phyloP scores from a whole-genome alignment of 768 basidiomycete genomes.

The Rhizopogon salebrosus region DNA sequence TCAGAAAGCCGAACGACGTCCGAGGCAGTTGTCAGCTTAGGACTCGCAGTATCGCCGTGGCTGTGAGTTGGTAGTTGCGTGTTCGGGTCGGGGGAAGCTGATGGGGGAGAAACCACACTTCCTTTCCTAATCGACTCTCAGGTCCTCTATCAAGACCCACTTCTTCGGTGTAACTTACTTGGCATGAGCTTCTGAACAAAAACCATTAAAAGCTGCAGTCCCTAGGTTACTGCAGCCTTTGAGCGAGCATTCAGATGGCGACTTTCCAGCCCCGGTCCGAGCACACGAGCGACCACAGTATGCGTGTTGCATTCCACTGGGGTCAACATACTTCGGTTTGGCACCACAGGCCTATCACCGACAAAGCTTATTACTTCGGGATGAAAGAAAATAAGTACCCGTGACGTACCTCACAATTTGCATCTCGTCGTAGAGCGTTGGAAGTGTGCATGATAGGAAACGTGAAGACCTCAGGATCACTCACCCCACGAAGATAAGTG shows the following conservation, averaged over 20 bases:
- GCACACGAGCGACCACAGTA: conserved; percentile 63
- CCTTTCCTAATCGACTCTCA: neutral
- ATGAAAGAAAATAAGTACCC: neutral
- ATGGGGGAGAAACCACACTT: neutral
- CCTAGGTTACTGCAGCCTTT: conserved; percentile 48
- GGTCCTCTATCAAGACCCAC: neutral
- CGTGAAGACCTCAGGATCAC: neutral
- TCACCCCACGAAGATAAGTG: neutral
- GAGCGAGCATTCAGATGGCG: conserved; percentile 40
- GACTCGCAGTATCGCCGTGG: neutral
- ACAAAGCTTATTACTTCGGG: neutral
- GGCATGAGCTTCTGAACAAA: conserved; percentile 57
- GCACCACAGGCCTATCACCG: conserved; percentile 46
- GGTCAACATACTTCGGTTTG: conserved; percentile 58
- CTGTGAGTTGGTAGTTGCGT: neutral
- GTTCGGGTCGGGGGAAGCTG: neutral
- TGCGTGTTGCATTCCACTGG: conserved; percentile 49
- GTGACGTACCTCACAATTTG: conserved; percentile 21
- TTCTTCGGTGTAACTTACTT: conserved; percentile 32
- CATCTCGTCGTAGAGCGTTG: neutral
- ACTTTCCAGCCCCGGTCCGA: conserved; percentile 34
- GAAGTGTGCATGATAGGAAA: neutral
- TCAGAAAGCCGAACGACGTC: conserved; percentile 43
- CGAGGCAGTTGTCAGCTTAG: conserved; percentile 7
- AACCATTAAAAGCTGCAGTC: conserved; percentile 44